Conservation (phyloP, 2,329 filamentous ascomycete species). For the Pseudogymnoascus sp. region DNA sequence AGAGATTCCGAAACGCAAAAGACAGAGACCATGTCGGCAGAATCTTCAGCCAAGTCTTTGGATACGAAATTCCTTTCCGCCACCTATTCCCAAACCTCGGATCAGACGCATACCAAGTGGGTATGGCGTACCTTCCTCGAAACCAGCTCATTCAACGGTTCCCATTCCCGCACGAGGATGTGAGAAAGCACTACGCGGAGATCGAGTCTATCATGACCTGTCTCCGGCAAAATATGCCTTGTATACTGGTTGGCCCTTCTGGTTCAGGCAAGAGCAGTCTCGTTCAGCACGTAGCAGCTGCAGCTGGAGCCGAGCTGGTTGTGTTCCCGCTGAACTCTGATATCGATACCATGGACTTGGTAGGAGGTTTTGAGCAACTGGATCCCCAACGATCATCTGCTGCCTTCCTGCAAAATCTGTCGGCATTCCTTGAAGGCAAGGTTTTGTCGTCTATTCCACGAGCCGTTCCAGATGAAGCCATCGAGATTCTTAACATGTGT, state of each 20-base stretch:
- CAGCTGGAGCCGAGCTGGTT: slow-evolving; percentile 66
- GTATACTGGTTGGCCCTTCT: slow-evolving; percentile 77
- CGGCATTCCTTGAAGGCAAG: slow-evolving; percentile 42
- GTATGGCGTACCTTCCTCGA: slow-evolving; percentile 62
- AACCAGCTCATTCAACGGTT: slow-evolving; percentile 46
- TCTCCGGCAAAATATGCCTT: slow-evolving; percentile 77
- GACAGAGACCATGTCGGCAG: slow-evolving; percentile 59
- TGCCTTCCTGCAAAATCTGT: slow-evolving; percentile 46
- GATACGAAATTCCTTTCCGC: slow-evolving; percentile 34
- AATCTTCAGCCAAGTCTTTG: slow-evolving; percentile 61
- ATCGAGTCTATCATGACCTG: slow-evolving; percentile 84
- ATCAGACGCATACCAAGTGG: slow-evolving; percentile 63
- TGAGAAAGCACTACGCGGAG: slow-evolving; percentile 53
- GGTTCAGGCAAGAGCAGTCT: slow-evolving; percentile 82
- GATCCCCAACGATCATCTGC: slow-evolving; percentile 70
- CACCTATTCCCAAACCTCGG: slow-evolving; percentile 67
- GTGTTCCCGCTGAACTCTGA: slow-evolving; percentile 90
- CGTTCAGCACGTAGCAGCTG: slow-evolving; percentile 70
- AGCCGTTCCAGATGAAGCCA: slow-evolving; percentile 37
- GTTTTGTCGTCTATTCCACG: slow-evolving; percentile 42
- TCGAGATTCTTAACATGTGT: slow-evolving; percentile 45
- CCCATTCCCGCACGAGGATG: slow-evolving; percentile 42
- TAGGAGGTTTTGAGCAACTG: slow-evolving; percentile 92
- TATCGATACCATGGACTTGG: slow-evolving; percentile 92
- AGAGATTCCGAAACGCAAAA: slow-evolving; percentile 67